Base-by-base conservation (phyloP, 1,284 basidiomycete species). In the Tilletiopsis washingtonensis region DNA sequence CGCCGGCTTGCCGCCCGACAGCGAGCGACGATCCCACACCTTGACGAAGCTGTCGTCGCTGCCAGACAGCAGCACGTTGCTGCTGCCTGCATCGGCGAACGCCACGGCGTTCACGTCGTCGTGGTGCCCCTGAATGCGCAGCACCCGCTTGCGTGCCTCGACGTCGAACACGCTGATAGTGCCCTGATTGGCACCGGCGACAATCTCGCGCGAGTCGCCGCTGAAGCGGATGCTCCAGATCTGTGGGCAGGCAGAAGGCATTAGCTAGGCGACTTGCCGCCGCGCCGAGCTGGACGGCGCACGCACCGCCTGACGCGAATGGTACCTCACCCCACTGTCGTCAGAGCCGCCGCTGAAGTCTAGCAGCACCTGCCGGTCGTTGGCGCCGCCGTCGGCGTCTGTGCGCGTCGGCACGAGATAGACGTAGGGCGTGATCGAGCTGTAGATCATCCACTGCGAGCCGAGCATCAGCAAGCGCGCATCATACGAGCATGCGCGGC, bases 201-300 rank as follows among this genome's bases (percentile, higher is more conserved):
- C 77, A 26, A 97, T 83, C 74, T 98, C 94, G 50, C 86, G 86
- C 0, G 90, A 91, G 67, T 97, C 91, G 12, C 91, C 89, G 27
- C 89, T 94, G 73, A 97, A 98, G 21, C 88, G 82, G 70, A 94
- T 89, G 58, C 87, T 84, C 85, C 88, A 97, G 49, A 97, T 88
- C 75, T 78, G 54, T 47, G 14, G 20, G 36, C 15, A 27, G 11
- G 36, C 7, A 39, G 26, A 36, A 12, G 21, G n/a, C n/a, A n/a
- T n/a, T n/a, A n/a, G n/a, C n/a, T n/a, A n/a, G n/a, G n/a, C n/a
- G n/a, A n/a, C n/a, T n/a, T n/a, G n/a, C n/a, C n/a, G n/a, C n/a
- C n/a, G n/a, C n/a, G n/a, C n/a, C n/a, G n/a, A n/a, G n/a, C n/a
- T n/a, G n/a, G n/a, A n/a, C n/a, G n/a, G n/a, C n/a, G n/a, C n/a